phyloP scores from a whole-genome alignment of 2,329 filamentous ascomycete species.

The Paracoccidioides brasiliensis region DNA sequence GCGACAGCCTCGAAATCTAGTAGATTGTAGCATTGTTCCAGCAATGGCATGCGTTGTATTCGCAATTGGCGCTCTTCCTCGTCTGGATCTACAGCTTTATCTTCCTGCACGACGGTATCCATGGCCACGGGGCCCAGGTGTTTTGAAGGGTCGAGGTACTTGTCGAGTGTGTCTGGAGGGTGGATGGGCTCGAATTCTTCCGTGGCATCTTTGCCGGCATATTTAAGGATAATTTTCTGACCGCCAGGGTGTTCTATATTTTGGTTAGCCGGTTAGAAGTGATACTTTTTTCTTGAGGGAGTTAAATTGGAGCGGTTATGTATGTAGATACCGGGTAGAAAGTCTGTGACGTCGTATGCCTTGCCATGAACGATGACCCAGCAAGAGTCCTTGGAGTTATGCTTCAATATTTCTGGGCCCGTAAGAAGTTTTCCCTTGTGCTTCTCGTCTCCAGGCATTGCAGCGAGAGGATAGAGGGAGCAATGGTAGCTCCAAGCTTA shows the following conservation, averaged over 20 bases:
- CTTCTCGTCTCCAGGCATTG: constrained; percentile 8
- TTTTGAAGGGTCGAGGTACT: constrained; percentile 71
- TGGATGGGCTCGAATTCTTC: constrained; percentile 84
- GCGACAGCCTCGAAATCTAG: constrained; percentile 95
- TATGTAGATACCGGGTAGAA: constrained; percentile 51
- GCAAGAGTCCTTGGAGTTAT: constrained; percentile 71
- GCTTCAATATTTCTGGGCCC: constrained; percentile 52
- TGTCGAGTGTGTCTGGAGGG: constrained; percentile 72
- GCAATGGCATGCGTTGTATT: constrained; percentile 58
- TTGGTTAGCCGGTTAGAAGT: background rate
- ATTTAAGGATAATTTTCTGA: constrained; percentile 88
- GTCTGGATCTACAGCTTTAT: constrained; percentile 54
- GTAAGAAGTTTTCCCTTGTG: constrained; percentile 24
- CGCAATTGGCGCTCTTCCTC: constrained; percentile 64
- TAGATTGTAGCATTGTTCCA: constrained; percentile 85
- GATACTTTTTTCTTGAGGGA: background rate
- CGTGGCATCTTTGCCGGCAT: constrained; percentile 88
- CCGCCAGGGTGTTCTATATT: constrained; percentile 69
- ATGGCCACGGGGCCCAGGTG: constrained; percentile 86
- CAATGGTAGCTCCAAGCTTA: background rate
- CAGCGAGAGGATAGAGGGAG: background rate
- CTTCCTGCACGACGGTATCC: constrained; percentile 56
- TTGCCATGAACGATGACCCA: constrained; percentile 86
- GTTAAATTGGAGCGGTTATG: background rate
- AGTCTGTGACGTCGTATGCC: constrained; percentile 82